These are phyloP conservation scores for Pharus latifolius DNA, from an alignment of 176 grass and related monocot genomes.

Conservation along the genomic window DNA sequence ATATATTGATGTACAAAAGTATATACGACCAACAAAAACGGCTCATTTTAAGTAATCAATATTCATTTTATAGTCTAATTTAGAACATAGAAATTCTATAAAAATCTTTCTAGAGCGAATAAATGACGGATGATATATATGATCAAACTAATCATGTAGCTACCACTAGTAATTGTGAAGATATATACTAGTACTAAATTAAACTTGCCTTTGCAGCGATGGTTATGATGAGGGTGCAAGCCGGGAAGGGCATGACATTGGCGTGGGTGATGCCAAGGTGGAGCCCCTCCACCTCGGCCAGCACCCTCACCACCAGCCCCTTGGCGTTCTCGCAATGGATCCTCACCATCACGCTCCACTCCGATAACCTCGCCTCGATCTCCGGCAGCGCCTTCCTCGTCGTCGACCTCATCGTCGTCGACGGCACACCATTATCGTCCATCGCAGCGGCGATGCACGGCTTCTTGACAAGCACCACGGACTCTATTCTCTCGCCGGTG, in stretches of 20 bases:
- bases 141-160: too few species aligned
- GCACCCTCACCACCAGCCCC: slow-evolving; percentile 40
- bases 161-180: too few species aligned
- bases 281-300: slow-evolving; percentile 46
- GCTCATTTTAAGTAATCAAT: too few species aligned
- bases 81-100: too few species aligned
- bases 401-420: not conserved
- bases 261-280: slow-evolving; percentile 36
- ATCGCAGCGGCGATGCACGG: slow-evolving; percentile 1
- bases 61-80: too few species aligned
- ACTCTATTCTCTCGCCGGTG: slow-evolving; percentile 11
- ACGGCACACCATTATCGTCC: not conserved
- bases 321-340: slow-evolving; percentile 35
- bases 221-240: slow-evolving; percentile 39
- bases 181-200: too few species aligned
- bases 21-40: too few species aligned
- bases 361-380: slow-evolving; percentile 40
- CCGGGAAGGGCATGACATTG: slow-evolving; percentile 45
- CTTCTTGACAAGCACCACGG: slow-evolving; percentile 33
- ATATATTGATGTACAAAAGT: too few species aligned
- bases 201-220: slow-evolving; percentile 52
- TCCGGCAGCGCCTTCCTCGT: slow-evolving; percentile 16
- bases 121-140: too few species aligned
- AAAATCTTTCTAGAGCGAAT: too few species aligned
- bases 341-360: slow-evolving; percentile 43